These are phyloP conservation scores for Globisporangium paroecandrum DNA, from an alignment of 352 stramenopile genomes.

Conservation along the genomic window DNA sequence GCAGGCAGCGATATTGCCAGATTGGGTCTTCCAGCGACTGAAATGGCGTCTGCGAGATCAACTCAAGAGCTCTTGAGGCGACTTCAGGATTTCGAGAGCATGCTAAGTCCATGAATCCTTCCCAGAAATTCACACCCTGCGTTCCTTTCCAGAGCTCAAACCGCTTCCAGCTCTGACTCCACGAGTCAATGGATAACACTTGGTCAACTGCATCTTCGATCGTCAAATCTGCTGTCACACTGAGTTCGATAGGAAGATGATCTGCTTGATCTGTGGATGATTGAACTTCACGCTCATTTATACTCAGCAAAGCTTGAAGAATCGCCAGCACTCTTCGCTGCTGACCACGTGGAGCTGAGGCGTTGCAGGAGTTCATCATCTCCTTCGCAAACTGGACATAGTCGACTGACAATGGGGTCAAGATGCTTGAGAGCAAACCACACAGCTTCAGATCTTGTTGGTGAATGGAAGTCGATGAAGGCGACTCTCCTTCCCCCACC, in stretches of 20 bases:
- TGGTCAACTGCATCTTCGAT: slow-evolving; percentile 27
- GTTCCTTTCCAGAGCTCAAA: slow-evolving; percentile 52
- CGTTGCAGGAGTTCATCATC: slow-evolving; percentile 32
- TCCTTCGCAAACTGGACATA: slow-evolving; percentile 48
- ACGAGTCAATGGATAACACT: slow-evolving; percentile 27
- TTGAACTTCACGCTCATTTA: slow-evolving; percentile 22
- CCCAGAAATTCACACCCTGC: slow-evolving; percentile 54
- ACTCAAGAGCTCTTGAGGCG: slow-evolving; percentile 39
- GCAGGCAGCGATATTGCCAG: slow-evolving; percentile 73
- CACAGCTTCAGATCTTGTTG: slow-evolving; percentile 30
- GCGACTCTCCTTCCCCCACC: neutral
- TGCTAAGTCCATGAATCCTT: slow-evolving; percentile 58
- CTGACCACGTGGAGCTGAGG: slow-evolving; percentile 23
- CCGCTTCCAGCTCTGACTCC: slow-evolving; percentile 29
- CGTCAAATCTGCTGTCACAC: slow-evolving; percentile 2
- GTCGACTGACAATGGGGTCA: slow-evolving; percentile 37
- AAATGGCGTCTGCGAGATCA: slow-evolving; percentile 56
- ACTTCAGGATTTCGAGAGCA: slow-evolving; percentile 34
- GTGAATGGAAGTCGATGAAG: slow-evolving; percentile 7
- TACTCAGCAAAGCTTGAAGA: slow-evolving; percentile 33
- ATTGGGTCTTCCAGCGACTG: slow-evolving; percentile 61
- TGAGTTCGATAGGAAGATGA: slow-evolving; percentile 24
- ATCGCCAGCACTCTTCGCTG: slow-evolving; percentile 34
- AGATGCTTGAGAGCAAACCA: slow-evolving; percentile 38
- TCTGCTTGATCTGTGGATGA: slow-evolving; percentile 11